phyloP scores from a whole-genome alignment of 176 grass and related monocot species.

The Canna indica region DNA sequence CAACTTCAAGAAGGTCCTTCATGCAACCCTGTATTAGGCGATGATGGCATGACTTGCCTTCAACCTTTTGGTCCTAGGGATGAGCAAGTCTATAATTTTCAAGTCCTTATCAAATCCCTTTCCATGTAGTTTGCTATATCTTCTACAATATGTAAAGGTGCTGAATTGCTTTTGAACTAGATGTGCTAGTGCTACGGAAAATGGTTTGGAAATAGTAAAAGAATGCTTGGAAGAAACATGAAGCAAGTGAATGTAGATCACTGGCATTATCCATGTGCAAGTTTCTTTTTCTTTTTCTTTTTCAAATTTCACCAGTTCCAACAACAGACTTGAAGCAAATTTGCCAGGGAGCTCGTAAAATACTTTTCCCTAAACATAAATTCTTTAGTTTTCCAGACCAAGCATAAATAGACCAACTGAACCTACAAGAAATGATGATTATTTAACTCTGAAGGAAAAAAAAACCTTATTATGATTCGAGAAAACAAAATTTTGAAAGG shows the following conservation, averaged over 20 bases:
- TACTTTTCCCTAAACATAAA: too few species aligned
- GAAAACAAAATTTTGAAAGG: too few species aligned
- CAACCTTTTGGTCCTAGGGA: background rate
- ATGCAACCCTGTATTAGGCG: constrained; percentile 13
- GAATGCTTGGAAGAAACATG: constrained; percentile 10
- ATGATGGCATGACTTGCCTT: constrained; percentile 11
- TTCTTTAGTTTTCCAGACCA: too few species aligned
- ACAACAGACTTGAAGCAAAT: too few species aligned
- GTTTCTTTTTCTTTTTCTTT: background rate
- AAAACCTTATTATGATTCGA: too few species aligned
- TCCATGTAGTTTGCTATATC: background rate
- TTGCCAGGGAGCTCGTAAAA: too few species aligned
- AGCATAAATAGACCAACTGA: too few species aligned
- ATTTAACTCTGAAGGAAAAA: too few species aligned
- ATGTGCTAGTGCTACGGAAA: background rate
- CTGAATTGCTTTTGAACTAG: background rate
- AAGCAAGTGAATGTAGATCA: constrained; percentile 1
- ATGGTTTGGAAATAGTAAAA: background rate
- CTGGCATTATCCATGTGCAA: background rate
- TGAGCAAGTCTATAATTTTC: constrained; percentile 10
- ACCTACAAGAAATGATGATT: too few species aligned
- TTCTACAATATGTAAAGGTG: background rate
- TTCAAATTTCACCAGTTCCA: too few species aligned
- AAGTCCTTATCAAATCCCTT: background rate
- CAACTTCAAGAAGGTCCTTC: constrained; percentile 7